phyloP scores from a whole-genome alignment of 1,284 basidiomycete species.

The Taiwanofungus camphoratus region DNA sequence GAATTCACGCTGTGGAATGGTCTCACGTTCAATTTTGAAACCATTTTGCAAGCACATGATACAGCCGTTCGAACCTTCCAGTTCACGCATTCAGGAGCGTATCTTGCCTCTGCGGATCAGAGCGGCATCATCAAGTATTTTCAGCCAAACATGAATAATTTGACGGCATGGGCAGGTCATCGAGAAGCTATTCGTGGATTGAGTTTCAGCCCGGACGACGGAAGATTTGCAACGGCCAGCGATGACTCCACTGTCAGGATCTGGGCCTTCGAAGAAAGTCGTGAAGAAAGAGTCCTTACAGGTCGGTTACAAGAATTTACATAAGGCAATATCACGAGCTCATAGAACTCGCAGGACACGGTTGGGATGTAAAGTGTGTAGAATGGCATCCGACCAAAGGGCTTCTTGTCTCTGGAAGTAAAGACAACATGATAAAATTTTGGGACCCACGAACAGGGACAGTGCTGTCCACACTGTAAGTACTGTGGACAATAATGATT shows the following conservation, averaged over 20 bases:
- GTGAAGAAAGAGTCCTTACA: slow-evolving; percentile 82
- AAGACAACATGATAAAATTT: slow-evolving; percentile 98
- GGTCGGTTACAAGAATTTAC: slow-evolving; percentile 40
- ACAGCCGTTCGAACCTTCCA: slow-evolving; percentile 85
- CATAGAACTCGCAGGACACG: slow-evolving; percentile 66
- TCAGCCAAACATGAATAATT: slow-evolving; percentile 97
- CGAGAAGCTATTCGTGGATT: slow-evolving; percentile 87
- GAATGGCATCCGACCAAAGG: slow-evolving; percentile 99
- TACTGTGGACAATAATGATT: slow-evolving; percentile 10
- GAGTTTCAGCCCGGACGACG: slow-evolving; percentile 89
- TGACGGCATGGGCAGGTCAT: slow-evolving; percentile 90
- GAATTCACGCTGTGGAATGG: slow-evolving; percentile 97
- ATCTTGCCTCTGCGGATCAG: slow-evolving; percentile 91
- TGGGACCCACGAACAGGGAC: slow-evolving; percentile 95
- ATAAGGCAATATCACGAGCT: background rate
- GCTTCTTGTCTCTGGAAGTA: slow-evolving; percentile 88
- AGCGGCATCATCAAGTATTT: slow-evolving; percentile 97
- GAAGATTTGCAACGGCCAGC: slow-evolving; percentile 88
- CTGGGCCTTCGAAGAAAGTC: slow-evolving; percentile 91
- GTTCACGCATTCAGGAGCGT: slow-evolving; percentile 89
- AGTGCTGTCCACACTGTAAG: slow-evolving; percentile 80
- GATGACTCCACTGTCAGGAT: slow-evolving; percentile 93
- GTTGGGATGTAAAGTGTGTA: slow-evolving; percentile 98
- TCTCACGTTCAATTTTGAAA: slow-evolving; percentile 98
- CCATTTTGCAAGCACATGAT: slow-evolving; percentile 97